These are phyloP conservation scores for Carex arenaria DNA, from an alignment of 202 grass and related monocot genomes.

Conservation along the genomic window DNA sequence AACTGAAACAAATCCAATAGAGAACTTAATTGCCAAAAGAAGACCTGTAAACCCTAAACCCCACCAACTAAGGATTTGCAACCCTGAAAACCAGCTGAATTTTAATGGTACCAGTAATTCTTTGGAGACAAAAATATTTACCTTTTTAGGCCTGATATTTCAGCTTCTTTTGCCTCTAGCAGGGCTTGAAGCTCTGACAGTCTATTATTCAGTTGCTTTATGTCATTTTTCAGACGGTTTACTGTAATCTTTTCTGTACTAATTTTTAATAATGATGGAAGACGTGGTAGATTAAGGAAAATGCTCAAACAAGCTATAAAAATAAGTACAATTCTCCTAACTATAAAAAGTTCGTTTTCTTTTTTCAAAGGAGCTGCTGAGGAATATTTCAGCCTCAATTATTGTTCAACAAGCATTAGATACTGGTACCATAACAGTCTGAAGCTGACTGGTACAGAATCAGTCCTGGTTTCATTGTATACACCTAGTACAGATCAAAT, in stretches of 20 bases:
- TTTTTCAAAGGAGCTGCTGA: background rate
- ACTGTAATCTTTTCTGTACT: constrained; percentile 86
- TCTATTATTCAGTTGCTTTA: constrained; percentile 89
- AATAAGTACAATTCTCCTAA: background rate
- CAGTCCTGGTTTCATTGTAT: background rate
- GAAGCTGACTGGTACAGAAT: background rate
- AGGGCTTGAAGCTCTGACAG: constrained; percentile 83
- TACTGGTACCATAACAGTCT: background rate
- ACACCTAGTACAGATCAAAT: background rate
- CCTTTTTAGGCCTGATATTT: constrained; percentile 62
- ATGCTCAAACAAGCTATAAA: constrained; percentile 30
- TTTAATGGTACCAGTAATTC: background rate
- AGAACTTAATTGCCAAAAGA: background rate
- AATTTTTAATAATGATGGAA: constrained; percentile 76
- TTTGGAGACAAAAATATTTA: constrained; percentile 24
- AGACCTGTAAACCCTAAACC: background rate
- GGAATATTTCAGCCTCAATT: background rate
- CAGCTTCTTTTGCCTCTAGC: constrained; percentile 73
- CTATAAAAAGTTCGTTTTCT: background rate
- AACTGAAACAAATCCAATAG: background rate
- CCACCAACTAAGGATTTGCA: background rate
- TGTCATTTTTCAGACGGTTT: constrained; percentile 74
- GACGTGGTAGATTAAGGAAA: constrained; percentile 70
- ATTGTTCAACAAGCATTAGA: background rate
- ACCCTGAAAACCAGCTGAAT: background rate